A percentile compares a stretch with the other conserved stretches of the same genome.
These are phyloP conservation scores for Myxozyma sirexii DNA, from an alignment of 805 yeast species.

Conservation along the genomic window DNA sequence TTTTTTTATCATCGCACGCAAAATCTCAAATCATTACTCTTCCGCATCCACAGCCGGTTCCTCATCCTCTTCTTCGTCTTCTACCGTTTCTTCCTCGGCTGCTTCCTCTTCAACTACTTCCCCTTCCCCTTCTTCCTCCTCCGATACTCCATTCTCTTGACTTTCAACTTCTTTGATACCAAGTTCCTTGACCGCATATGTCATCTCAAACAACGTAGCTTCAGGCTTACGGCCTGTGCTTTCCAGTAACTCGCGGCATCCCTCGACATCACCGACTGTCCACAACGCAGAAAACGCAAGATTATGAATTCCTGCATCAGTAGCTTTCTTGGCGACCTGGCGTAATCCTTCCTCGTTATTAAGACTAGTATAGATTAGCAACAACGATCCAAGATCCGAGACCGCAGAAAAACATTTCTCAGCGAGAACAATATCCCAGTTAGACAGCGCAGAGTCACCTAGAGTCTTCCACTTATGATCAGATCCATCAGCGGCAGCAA, in stretches of 20 bases:
- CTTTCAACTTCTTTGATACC: constrained; percentile 26
- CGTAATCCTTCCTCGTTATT: constrained; percentile 65
- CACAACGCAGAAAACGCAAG: constrained; percentile 91
- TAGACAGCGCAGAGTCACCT: constrained; percentile 80
- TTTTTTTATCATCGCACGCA: too few relatives aligned
- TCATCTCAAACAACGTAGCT: constrained; percentile 76
- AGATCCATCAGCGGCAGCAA: constrained; percentile 51
- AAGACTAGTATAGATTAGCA: constrained; percentile 79
- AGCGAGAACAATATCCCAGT: constrained; percentile 82
- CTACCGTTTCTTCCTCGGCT: constrained; percentile 9
- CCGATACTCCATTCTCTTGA: constrained; percentile 16
- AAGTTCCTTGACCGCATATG: constrained; percentile 56
- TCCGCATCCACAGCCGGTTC: constrained; percentile 13
- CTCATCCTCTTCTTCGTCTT: constrained; percentile 8
- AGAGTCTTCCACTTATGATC: constrained; percentile 86
- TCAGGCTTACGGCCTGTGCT: constrained; percentile 75
- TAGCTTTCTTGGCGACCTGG: constrained; percentile 67
- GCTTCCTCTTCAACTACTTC: constrained; percentile 9
- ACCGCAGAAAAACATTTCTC: constrained; percentile 77
- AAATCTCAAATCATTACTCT: neutral
- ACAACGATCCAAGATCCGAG: constrained; percentile 76
- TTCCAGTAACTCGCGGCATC: constrained; percentile 66
- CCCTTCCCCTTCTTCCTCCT: constrained; percentile 13
- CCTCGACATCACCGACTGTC: constrained; percentile 71
- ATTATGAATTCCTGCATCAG: constrained; percentile 76